These are phyloP conservation scores for Apiotrichum laibachii DNA, from an alignment of 1,284 basidiomycete species.

Conservation along the genomic window DNA sequence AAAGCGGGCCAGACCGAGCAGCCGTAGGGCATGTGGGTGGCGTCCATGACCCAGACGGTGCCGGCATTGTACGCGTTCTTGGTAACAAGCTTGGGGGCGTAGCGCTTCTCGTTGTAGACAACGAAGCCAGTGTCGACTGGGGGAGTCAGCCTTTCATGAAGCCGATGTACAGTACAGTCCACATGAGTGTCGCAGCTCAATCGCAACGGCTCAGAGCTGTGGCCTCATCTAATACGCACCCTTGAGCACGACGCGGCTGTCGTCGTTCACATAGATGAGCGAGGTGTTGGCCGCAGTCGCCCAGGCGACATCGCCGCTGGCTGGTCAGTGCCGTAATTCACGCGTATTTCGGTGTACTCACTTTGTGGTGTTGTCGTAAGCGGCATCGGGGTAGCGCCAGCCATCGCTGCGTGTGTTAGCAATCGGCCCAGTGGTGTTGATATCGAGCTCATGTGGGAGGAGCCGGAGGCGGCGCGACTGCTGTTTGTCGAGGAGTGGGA, in stretches of 20 bases:
- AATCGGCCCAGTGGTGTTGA: conserved; percentile 1
- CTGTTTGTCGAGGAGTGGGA: background rate
- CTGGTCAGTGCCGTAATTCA: background rate
- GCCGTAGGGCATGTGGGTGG: conserved; percentile 62
- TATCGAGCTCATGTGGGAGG: background rate
- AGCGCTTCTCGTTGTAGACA: conserved; percentile 63
- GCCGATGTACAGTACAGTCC: no score
- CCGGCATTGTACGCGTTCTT: conserved; percentile 57
- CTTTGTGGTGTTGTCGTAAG: conserved; percentile 49
- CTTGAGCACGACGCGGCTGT: conserved; percentile 73
- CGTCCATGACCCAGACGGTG: conserved; percentile 56
- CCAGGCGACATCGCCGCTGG: conserved; percentile 61
- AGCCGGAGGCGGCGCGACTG: background rate
- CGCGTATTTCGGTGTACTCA: conserved; percentile 19
- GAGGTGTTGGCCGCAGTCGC: conserved; percentile 43
- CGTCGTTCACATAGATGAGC: conserved; percentile 59
- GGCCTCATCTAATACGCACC: conserved; percentile 62
- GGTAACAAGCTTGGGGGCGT: conserved; percentile 65
- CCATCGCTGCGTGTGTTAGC: conserved; percentile 25
- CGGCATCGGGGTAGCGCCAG: conserved; percentile 22
- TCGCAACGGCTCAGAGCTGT: no score
- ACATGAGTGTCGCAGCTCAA: no score
- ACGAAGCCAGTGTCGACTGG: conserved; percentile 37
- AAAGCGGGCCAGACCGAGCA: conserved; percentile 41
- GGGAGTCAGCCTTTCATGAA: no score